A percentile compares a stretch with the other conserved stretches of the same genome.
phyloP scores from a whole-genome alignment of 2,329 filamentous ascomycete species.

The Kalaharituber pfeilii region DNA sequence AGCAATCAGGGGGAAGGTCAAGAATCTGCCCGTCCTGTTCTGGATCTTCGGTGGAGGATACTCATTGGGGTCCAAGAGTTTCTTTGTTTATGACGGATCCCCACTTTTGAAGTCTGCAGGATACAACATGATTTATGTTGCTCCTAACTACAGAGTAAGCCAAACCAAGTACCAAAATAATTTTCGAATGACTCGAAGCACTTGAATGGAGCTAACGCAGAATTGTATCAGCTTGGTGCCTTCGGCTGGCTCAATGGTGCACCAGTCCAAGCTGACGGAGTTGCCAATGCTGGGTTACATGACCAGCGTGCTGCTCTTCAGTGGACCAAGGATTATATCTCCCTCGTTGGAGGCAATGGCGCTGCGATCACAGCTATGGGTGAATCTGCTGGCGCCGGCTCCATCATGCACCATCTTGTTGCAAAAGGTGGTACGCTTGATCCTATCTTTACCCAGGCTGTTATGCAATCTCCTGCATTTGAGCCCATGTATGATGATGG shows the following conservation, averaged over 20 bases:
- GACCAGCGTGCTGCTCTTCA: slow-evolving; percentile 33
- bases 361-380: slow-evolving; percentile 34
- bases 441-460: slow-evolving; percentile 30
- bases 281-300: slow-evolving; percentile 32
- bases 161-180: no score
- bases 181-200: background rate
- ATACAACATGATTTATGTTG: slow-evolving; percentile 32
- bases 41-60: slow-evolving; percentile 35
- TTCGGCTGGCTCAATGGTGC: slow-evolving; percentile 34
- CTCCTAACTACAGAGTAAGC: slow-evolving; percentile 34
- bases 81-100: slow-evolving; percentile 19
- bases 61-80: slow-evolving; percentile 21
- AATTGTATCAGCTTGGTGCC: slow-evolving; percentile 27
- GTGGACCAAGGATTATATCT: slow-evolving; percentile 35
- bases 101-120: slow-evolving; percentile 22
- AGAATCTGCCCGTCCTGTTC: slow-evolving; percentile 31
- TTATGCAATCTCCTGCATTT: slow-evolving; percentile 25
- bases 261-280: slow-evolving; percentile 29
- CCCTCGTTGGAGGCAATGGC: slow-evolving; percentile 33
- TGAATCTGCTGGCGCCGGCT: slow-evolving; percentile 36
- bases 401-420: slow-evolving; percentile 36
- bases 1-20: slow-evolving; percentile 26
- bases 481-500: slow-evolving; percentile 16
- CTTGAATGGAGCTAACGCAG: background rate
- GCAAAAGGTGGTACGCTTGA: slow-evolving; percentile 30